Evolutionary conservation across 2,329 filamentous ascomycete genomes (phyloP).

Genomic region (Pseudogymnoascus sp.): DNA sequence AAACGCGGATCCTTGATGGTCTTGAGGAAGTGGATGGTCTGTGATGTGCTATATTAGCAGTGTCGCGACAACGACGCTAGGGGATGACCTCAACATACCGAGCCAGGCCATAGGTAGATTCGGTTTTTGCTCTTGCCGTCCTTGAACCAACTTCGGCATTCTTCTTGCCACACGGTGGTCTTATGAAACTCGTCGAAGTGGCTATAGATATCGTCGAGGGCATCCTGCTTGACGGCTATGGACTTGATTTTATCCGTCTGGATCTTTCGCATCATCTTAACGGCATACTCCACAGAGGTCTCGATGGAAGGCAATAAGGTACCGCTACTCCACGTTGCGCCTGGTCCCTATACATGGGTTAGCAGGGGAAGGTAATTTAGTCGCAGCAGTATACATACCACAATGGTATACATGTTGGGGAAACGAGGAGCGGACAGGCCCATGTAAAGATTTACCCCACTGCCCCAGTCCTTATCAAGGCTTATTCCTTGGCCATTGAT

Average conservation of each 20-base stretch:
- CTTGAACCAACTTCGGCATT: slow-evolving; percentile 41
- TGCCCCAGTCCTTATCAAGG: slow-evolving; percentile 18
- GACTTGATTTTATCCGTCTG: slow-evolving; percentile 27
- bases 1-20: slow-evolving; percentile 32
- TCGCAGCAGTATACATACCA: slow-evolving; percentile 10
- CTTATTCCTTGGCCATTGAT: slow-evolving; percentile 15
- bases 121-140: slow-evolving; percentile 30
- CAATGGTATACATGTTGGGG: slow-evolving; percentile 22
- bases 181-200: slow-evolving; percentile 37
- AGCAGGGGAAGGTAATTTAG: not conserved
- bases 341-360: slow-evolving; percentile 25
- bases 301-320: slow-evolving; percentile 32
- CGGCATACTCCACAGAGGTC: slow-evolving; percentile 28
- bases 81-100: slow-evolving; percentile 28
- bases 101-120: slow-evolving; percentile 41
- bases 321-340: slow-evolving; percentile 37
- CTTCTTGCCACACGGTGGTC: slow-evolving; percentile 31
- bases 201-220: slow-evolving; percentile 30
- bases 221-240: slow-evolving; percentile 28
- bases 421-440: slow-evolving; percentile 18
- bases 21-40: slow-evolving; percentile 37
- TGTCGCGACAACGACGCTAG: not conserved
- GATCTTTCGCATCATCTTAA: slow-evolving; percentile 27
- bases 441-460: slow-evolving; percentile 18
- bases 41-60: slow-evolving; percentile 15